Percentiles rank a stretch among this genome's conserved stretches.
Conservation (phyloP, 805 yeast species). For the Sungouiozyma intestinalis region DNA sequence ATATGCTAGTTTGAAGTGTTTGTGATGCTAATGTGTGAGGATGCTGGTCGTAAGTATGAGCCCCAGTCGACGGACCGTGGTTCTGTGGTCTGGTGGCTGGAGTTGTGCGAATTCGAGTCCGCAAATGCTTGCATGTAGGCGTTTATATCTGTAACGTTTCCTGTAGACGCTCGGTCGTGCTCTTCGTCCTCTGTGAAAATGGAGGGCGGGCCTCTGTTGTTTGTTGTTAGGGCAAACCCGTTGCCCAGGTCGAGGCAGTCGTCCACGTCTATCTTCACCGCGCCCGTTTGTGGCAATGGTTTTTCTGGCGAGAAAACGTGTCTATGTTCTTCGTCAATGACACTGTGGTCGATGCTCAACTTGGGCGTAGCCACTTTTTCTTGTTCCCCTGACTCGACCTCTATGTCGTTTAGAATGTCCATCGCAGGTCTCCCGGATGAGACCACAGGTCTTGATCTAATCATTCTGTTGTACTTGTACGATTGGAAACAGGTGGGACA, state of each 20-base stretch:
- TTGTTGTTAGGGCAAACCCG: constrained; percentile 29
- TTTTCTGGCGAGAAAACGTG: not conserved
- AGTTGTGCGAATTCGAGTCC: constrained; percentile 11
- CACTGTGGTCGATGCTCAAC: not conserved
- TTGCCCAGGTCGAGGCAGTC: constrained; percentile 27
- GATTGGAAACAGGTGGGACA: constrained; percentile 50
- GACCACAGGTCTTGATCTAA: constrained; percentile 10
- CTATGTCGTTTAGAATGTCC: constrained; percentile 5
- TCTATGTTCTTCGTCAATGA: not conserved
- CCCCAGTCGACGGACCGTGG: not conserved
- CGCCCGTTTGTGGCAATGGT: not conserved
- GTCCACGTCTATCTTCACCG: not conserved
- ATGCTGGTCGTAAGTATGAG: not conserved
- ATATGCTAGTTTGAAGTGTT: not conserved
- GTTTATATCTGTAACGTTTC: not conserved
- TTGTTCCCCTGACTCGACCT: not conserved
- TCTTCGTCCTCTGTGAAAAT: constrained; percentile 22
- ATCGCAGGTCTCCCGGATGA: constrained; percentile 3
- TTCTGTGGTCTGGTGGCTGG: not conserved
- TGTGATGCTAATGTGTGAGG: not conserved
- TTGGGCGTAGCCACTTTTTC: not conserved
- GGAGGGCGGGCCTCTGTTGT: constrained; percentile 33
- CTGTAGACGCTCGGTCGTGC: constrained; percentile 1
- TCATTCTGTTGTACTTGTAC: constrained; percentile 29
- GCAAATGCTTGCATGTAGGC: constrained; percentile 19